Evolutionary conservation across 2,329 filamentous ascomycete genomes (phyloP).

Genomic region (Fusarium nurragi): DNA sequence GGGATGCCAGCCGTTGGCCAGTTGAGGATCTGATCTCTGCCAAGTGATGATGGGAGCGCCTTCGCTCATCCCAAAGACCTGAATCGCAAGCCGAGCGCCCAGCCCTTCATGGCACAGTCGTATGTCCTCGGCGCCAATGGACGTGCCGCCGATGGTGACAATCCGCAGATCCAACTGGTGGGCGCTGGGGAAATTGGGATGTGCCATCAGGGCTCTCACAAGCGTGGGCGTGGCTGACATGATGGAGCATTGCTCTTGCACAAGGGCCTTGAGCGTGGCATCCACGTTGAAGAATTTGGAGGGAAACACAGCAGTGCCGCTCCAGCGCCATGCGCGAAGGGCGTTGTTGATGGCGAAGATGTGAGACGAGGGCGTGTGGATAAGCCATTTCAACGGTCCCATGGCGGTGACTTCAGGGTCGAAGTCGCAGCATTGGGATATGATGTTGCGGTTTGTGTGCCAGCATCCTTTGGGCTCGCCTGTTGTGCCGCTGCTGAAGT

Average conservation of each 20-base stretch:
- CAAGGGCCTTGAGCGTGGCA: constrained; percentile 47
- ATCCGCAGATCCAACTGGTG: constrained; percentile 45
- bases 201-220: constrained; percentile 46
- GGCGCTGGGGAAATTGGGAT: constrained; percentile 43
- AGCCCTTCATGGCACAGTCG: constrained; percentile 46
- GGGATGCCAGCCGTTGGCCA: constrained; percentile 49
- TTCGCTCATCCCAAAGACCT: constrained; percentile 59
- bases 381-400: constrained; percentile 48
- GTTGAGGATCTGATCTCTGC: constrained; percentile 45
- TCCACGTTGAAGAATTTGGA: constrained; percentile 49
- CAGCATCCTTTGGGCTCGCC: constrained; percentile 58
- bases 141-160: constrained; percentile 50
- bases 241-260: constrained; percentile 48
- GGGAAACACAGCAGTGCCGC: constrained; percentile 50
- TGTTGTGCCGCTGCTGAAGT: constrained; percentile 62
- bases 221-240: constrained; percentile 55
- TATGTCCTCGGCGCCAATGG: constrained; percentile 47
- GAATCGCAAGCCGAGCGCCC: constrained; percentile 47
- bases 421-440: constrained; percentile 51
- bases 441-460: constrained; percentile 53
- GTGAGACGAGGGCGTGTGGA: constrained; percentile 52
- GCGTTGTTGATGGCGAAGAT: constrained; percentile 54
- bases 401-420: constrained; percentile 47
- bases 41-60: constrained; percentile 55
- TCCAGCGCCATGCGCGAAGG: constrained; percentile 51